Conservation (phyloP, 1,284 basidiomycete species). For the Malassezia slooffiae region DNA sequence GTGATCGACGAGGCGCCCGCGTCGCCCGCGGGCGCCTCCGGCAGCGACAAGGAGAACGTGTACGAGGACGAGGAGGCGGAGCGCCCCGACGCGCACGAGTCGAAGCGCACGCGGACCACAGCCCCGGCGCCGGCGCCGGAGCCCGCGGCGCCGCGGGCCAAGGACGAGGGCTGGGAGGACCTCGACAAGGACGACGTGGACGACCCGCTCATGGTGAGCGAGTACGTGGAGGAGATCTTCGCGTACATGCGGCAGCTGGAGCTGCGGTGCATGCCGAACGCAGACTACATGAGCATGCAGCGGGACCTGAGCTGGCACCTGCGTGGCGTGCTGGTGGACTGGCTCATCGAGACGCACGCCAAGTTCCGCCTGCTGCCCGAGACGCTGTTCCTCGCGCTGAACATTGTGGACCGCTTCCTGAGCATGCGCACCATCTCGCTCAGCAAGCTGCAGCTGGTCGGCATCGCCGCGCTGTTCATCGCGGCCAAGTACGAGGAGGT, state of each 20-base stretch:
- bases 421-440: conserved; percentile 79
- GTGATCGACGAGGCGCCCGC: conserved; percentile 17
- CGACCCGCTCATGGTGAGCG: conserved; percentile 90
- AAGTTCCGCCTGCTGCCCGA: conserved; percentile 89
- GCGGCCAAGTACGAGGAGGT: conserved; percentile 94
- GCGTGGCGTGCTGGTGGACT: conserved; percentile 84
- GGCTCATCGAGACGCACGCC: conserved; percentile 90
- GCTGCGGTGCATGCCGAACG: conserved; percentile 48
- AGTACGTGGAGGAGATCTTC: conserved; percentile 91
- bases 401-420: conserved; percentile 94
- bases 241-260: conserved; percentile 69
- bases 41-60: conserved; percentile 14
- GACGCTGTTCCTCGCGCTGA: conserved; percentile 85
- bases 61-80: conserved; percentile 1
- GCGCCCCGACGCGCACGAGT: conserved; percentile 20
- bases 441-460: conserved; percentile 86
- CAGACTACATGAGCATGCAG: conserved; percentile 40
- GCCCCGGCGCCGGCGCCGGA: conserved; percentile 9
- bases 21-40: conserved; percentile 18
- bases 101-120: conserved; percentile 18
- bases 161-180: conserved; percentile 62
- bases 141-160: conserved; percentile 32
- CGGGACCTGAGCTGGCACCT: conserved; percentile 42
- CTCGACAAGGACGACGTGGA: conserved; percentile 85
- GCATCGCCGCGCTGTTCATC: conserved; percentile 84